Evolutionary conservation across 495 filamentous ascomycete species (phyloP), one percentile per base, ranked within the genome.

Genomic region (Margaritispora aquatica): DNA sequence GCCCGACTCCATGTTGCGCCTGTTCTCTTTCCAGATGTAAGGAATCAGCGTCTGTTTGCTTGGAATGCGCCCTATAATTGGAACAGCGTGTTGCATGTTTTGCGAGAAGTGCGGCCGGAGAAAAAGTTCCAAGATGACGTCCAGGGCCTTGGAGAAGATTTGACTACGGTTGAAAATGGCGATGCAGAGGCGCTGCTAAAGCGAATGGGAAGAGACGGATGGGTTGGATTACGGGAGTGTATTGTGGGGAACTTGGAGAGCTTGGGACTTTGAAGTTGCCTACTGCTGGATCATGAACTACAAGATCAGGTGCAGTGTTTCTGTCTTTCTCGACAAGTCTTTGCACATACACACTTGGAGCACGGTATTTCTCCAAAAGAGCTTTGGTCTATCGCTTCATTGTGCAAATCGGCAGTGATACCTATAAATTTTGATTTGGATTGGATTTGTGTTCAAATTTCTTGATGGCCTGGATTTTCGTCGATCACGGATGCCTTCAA

Each of bases 31-130:
- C 63, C 64, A 0, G 57, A 60, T 1, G 69, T 77, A 2, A 63
- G 71, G 20, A 70, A 70, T 0, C 66, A 77, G 64, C 69, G 79
- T 0, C 68, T 82, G 27, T 76, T 80, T 62, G 76, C 70, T 7
- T 77, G 69, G 56, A 75, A 73, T 0, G 62, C 51, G 1, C 69
- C 69, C 0, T 72, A 63, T 27, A 74, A 51, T n/a, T 51, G 24
- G 24, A 52, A 29, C 15, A 20, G 31, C 31, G 27, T 52, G 11
- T 29, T 52, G 10, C 24, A 29, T 7, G 41, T 56, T 19, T 19
- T 70, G 36, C 48, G 60, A 24, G 63, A 63, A 36, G 15, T 69
- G 17, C 46, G 54, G n/a, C 60, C 60, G 15, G 49, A 63, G 11
- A 26, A 41, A 17, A 59, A 34, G 26, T 27, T 63, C n/a, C n/a